phyloP scores from a whole-genome alignment of 257 asterid species.

The Striga asiatica region DNA sequence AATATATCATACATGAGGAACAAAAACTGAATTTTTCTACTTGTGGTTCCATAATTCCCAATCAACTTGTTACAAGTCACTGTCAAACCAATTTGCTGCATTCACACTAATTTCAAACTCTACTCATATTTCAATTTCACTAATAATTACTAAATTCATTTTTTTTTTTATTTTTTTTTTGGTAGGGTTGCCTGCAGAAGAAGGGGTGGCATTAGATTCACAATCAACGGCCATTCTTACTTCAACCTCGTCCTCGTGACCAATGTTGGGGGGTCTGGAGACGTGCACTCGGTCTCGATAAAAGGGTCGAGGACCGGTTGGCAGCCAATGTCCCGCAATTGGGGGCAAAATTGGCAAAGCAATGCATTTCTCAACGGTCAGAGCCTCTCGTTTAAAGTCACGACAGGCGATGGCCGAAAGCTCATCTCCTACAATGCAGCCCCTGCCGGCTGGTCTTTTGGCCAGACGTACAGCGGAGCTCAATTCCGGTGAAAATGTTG shows the following conservation, averaged over 20 bases:
- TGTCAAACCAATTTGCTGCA: too few relatives aligned
- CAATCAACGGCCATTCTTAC: slow-evolving; percentile 77
- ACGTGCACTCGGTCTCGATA: slow-evolving; percentile 61
- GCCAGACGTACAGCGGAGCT: slow-evolving; percentile 76
- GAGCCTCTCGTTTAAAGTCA: slow-evolving; percentile 72
- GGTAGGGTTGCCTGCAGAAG: slow-evolving; percentile 71
- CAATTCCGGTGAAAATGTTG: slow-evolving; percentile 34
- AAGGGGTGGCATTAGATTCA: slow-evolving; percentile 84
- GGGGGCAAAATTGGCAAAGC: slow-evolving; percentile 96
- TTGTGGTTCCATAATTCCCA: not conserved
- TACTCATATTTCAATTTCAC: not conserved
- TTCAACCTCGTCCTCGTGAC: slow-evolving; percentile 76
- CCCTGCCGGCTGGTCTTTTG: slow-evolving; percentile 71
- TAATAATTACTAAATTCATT: not conserved
- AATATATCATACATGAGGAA: too few relatives aligned
- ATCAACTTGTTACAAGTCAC: too few relatives aligned
- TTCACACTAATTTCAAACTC: not conserved
- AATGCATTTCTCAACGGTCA: slow-evolving; percentile 66
- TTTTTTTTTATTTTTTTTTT: not conserved
- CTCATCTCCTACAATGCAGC: slow-evolving; percentile 55
- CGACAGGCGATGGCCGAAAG: slow-evolving; percentile 67
- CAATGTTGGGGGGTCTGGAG: slow-evolving; percentile 87
- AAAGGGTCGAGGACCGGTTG: slow-evolving; percentile 73
- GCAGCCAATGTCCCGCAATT: slow-evolving; percentile 83
- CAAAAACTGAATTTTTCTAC: too few relatives aligned